Percentiles rank a stretch among this genome's conserved stretches.
These are phyloP conservation scores for Metarhizium album DNA, from an alignment of 2,329 filamentous ascomycete species.

Conservation along the genomic window DNA sequence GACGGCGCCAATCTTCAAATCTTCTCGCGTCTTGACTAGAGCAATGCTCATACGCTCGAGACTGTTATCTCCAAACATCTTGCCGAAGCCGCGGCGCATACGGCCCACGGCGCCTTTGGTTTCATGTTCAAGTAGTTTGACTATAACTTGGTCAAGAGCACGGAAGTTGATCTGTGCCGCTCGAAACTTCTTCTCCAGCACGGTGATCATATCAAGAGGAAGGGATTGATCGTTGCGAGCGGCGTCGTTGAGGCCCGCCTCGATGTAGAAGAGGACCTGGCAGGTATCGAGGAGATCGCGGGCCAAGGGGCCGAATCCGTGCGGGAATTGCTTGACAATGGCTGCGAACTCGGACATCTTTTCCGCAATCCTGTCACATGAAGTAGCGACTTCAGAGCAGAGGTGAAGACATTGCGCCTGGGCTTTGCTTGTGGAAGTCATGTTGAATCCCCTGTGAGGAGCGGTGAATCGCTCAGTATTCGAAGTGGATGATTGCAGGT, in stretches of 20 bases:
- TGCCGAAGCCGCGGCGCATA: slow-evolving; percentile 50
- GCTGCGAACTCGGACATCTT: slow-evolving; percentile 54
- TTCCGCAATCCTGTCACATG: slow-evolving; percentile 54
- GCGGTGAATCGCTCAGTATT: background rate
- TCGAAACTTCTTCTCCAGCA: slow-evolving; percentile 54
- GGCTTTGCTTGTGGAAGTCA: slow-evolving; percentile 14
- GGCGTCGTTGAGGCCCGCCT: slow-evolving; percentile 50
- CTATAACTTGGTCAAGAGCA: slow-evolving; percentile 51
- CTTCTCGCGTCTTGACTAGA: slow-evolving; percentile 47
- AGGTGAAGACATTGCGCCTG: slow-evolving; percentile 27
- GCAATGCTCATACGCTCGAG: slow-evolving; percentile 48
- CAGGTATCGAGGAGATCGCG: slow-evolving; percentile 58
- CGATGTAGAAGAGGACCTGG: slow-evolving; percentile 56
- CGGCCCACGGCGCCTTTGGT: slow-evolving; percentile 48
- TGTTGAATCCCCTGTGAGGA: slow-evolving; percentile 6
- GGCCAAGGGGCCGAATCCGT: slow-evolving; percentile 48
- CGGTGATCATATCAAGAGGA: slow-evolving; percentile 48
- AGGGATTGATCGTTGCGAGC: slow-evolving; percentile 39
- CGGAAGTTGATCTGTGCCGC: slow-evolving; percentile 51
- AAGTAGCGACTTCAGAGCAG: slow-evolving; percentile 46
- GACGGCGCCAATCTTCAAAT: slow-evolving; percentile 51
- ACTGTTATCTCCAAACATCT: slow-evolving; percentile 51
- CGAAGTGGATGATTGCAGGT: background rate
- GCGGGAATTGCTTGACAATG: slow-evolving; percentile 40
- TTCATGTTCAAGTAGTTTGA: slow-evolving; percentile 51